Conservation (phyloP, 805 yeast genomes). For the Candida peoriensis region DNA sequence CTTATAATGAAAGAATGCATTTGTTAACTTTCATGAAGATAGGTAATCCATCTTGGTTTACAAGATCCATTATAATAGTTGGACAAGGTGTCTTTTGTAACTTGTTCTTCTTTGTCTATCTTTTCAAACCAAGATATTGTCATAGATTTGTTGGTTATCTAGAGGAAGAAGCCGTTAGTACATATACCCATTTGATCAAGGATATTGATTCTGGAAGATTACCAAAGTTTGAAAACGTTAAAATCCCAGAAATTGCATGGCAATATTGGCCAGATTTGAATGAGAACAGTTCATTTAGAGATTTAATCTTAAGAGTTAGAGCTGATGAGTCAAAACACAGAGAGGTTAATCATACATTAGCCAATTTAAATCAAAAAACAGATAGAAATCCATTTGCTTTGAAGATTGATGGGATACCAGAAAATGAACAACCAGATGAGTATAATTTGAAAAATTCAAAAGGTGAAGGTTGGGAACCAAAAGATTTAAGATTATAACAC, state of each 20-base stretch:
- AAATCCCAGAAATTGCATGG: conserved; percentile 55
- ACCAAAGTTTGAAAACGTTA: conserved; percentile 39
- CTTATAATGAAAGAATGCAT: conserved; percentile 77
- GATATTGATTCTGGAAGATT: conserved; percentile 47
- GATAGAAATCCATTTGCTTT: conserved; percentile 71
- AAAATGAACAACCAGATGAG: conserved; percentile 23
- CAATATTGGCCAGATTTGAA: conserved; percentile 54
- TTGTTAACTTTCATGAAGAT: conserved; percentile 61
- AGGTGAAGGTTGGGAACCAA: conserved; percentile 13
- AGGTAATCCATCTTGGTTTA: conserved; percentile 57
- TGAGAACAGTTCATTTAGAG: conserved; percentile 48
- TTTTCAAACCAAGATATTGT: conserved; percentile 56
- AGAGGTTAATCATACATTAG: conserved; percentile 75
- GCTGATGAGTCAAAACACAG: conserved; percentile 80
- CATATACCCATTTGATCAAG: conserved; percentile 56
- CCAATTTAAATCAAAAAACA: conserved; percentile 44
- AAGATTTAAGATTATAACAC: conserved; percentile 10
- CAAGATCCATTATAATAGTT: conserved; percentile 46
- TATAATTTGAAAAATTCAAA: conserved; percentile 8
- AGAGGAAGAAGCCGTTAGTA: conserved; percentile 72
- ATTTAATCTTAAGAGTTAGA: conserved; percentile 54
- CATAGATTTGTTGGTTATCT: conserved; percentile 75
- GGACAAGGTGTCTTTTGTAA: conserved; percentile 74
- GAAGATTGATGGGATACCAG: conserved; percentile 24
- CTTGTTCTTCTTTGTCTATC: conserved; percentile 54